A percentile compares a stretch with the other conserved stretches of the same genome.
phyloP scores from a whole-genome alignment of 805 yeast species.

The Naumovozyma castellii region DNA sequence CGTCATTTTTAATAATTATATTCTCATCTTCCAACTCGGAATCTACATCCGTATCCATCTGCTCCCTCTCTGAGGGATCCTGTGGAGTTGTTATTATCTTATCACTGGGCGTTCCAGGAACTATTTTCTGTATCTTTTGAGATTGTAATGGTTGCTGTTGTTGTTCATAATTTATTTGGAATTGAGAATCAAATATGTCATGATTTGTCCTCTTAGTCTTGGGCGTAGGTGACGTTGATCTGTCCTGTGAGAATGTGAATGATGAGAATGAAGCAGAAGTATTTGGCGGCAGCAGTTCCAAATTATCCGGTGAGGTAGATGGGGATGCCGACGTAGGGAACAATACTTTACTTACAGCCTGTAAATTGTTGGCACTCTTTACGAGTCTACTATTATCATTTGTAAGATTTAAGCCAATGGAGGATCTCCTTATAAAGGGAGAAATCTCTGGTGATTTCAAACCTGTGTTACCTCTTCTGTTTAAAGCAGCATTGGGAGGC shows the following conservation, averaged over 20 bases:
- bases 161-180: slow-evolving; percentile 5
- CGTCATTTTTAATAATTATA: background rate
- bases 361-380: slow-evolving; percentile 8
- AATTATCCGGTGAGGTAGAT: background rate
- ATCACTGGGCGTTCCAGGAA: slow-evolving; percentile 31
- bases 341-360: slow-evolving; percentile 19
- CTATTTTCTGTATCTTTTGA: slow-evolving; percentile 3
- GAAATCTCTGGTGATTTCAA: slow-evolving; percentile 28
- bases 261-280: background rate
- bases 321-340: slow-evolving; percentile 17
- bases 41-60: slow-evolving; percentile 12
- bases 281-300: background rate
- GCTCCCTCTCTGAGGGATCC: slow-evolving; percentile 15
- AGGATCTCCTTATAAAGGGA: slow-evolving; percentile 14
- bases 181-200: no score
- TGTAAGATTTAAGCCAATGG: slow-evolving; percentile 8
- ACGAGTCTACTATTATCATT: slow-evolving; percentile 1
- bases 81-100: slow-evolving; percentile 28
- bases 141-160: background rate
- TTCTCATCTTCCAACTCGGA: slow-evolving; percentile 9
- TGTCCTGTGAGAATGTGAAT: background rate
- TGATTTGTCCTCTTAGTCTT: background rate
- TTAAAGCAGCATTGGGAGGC: slow-evolving; percentile 9
- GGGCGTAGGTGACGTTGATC: background rate
- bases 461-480: slow-evolving; percentile 6